phyloP scores from a whole-genome alignment of 257 asterid genomes.

The Fraxinus pennsylvanica region DNA sequence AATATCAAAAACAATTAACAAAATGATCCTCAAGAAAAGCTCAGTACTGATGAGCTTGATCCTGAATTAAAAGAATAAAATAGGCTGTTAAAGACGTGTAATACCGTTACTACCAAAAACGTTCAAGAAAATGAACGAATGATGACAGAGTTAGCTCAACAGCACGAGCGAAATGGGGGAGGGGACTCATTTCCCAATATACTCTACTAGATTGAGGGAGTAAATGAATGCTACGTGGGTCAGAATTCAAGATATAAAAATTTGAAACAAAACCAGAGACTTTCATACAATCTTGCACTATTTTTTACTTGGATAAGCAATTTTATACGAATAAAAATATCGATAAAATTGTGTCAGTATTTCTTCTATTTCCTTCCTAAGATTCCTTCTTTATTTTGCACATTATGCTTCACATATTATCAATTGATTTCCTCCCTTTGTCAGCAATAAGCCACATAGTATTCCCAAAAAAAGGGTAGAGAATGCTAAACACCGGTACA shows the following conservation, averaged over 20 bases:
- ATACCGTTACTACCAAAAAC: neutral
- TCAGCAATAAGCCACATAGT: neutral
- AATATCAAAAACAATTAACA: slow-evolving; percentile 16
- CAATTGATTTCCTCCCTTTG: neutral
- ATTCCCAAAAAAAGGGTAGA: neutral
- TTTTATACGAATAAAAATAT: neutral
- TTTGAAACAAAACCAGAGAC: neutral
- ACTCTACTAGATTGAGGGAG: neutral
- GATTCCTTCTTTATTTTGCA: neutral
- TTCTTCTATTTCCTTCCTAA: neutral
- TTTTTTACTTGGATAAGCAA: neutral
- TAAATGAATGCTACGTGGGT: neutral
- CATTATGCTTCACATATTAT: neutral
- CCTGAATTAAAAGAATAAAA: slow-evolving; percentile 27
- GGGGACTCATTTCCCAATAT: neutral
- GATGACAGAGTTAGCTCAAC: neutral
- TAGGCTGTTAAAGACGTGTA: slow-evolving; percentile 7
- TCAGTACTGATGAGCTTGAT: slow-evolving; percentile 28
- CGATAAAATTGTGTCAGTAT: neutral
- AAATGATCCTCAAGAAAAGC: slow-evolving; percentile 24
- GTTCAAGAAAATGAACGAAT: neutral
- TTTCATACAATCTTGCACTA: neutral
- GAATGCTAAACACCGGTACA: neutral
- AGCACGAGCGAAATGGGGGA: neutral
- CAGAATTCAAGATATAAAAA: neutral